phyloP scores from a whole-genome alignment of 208 protist genomes.

The Crithidia bombi region DNA sequence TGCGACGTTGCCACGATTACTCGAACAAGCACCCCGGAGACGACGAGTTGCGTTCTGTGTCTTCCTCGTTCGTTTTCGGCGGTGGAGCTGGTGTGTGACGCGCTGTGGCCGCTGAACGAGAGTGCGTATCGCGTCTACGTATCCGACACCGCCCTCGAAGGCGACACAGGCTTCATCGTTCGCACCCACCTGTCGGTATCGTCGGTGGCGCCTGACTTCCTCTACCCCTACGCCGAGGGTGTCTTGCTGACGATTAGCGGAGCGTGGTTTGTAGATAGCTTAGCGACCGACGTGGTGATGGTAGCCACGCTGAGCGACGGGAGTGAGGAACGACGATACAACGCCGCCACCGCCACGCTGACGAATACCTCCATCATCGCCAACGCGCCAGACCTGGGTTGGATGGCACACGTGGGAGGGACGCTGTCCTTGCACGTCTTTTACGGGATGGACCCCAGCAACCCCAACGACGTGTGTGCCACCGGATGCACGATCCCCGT shows the following conservation, averaged over 20 bases:
- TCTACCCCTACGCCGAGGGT: conserved; percentile 39
- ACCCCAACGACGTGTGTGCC: conserved; percentile 3
- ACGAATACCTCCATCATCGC: conserved; percentile 7
- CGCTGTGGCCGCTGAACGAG: conserved; percentile 11
- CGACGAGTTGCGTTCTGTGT: conserved; percentile 32
- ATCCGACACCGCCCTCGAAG: conserved; percentile 25
- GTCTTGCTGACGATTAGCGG: conserved; percentile 30
- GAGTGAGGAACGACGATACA: neutral
- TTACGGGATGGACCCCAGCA: conserved; percentile 2
- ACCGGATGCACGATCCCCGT: conserved; percentile 17
- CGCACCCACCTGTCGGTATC: conserved; percentile 12
- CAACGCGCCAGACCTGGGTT: conserved; percentile 20
- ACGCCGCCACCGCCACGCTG: neutral
- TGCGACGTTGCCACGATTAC: conserved; percentile 21
- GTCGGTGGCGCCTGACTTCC: conserved; percentile 9
- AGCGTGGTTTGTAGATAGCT: conserved; percentile 10
- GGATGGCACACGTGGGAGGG: conserved; percentile 21
- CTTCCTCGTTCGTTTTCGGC: conserved; percentile 26
- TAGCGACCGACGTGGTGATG: conserved; percentile 5
- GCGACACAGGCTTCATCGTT: conserved; percentile 29
- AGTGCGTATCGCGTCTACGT: conserved; percentile 36
- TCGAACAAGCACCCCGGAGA: conserved; percentile 5
- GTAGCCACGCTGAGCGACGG: conserved; percentile 10
- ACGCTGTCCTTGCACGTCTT: conserved; percentile 6
- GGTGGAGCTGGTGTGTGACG: conserved; percentile 30